A percentile compares a stretch with the other conserved stretches of the same genome.
These are phyloP conservation scores for Chaetomiaceae sp. DNA, from an alignment of 2,329 filamentous ascomycete species.

Conservation along the genomic window DNA sequence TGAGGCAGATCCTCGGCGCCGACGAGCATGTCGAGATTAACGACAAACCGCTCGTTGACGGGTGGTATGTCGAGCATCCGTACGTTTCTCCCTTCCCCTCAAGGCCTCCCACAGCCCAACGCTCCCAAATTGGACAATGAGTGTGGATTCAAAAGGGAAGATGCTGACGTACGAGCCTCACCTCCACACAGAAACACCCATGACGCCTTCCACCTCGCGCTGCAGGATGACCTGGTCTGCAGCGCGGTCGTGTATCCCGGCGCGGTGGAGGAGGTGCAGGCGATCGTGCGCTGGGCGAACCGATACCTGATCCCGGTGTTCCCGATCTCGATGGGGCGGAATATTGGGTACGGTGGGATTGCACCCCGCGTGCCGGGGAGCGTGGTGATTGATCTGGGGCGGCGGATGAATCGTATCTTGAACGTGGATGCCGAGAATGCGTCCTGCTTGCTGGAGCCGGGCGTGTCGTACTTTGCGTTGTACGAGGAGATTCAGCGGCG, in stretches of 20 bases:
- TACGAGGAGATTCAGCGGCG: conserved; percentile 43
- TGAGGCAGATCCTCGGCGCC: conserved; percentile 29
- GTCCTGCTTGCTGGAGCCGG: conserved; percentile 49
- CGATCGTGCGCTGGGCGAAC: conserved; percentile 41
- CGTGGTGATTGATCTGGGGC: conserved; percentile 46
- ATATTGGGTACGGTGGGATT: conserved; percentile 49
- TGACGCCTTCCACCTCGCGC: conserved; percentile 38
- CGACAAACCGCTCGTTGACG: conserved; percentile 33
- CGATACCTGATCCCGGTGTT: conserved; percentile 41
- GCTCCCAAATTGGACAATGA: too few species aligned
- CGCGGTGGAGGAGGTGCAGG: conserved; percentile 43
- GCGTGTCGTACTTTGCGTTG: conserved; percentile 48
- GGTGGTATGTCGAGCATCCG: conserved; percentile 30
- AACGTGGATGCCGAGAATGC: conserved; percentile 47
- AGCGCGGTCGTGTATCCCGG: conserved; percentile 40
- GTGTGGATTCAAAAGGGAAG: background rate
- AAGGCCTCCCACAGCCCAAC: too few species aligned
- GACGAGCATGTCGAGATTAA: conserved; percentile 37
- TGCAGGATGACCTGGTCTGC: conserved; percentile 39
- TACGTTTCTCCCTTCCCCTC: background rate
- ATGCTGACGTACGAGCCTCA: background rate
- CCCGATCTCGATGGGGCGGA: conserved; percentile 44
- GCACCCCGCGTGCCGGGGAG: conserved; percentile 47
- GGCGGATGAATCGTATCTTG: conserved; percentile 48
- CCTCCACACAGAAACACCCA: conserved; percentile 33